Evolutionary conservation across 2,329 filamentous ascomycete species (phyloP).

Genomic region (Alternaria novae-zelandiae): DNA sequence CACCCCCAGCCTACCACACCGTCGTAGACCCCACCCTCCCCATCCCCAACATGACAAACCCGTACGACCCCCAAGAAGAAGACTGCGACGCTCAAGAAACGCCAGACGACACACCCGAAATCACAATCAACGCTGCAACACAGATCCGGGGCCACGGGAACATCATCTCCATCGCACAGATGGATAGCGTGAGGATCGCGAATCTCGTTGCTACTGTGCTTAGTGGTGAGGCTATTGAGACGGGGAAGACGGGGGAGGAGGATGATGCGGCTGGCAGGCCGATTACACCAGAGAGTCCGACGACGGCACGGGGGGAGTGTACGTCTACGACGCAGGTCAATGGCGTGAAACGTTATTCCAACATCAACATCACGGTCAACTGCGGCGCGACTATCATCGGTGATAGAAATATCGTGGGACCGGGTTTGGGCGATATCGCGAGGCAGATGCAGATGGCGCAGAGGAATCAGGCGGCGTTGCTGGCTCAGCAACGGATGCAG

Average conservation of each 20-base stretch:
- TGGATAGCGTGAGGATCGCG: slow-evolving; percentile 40
- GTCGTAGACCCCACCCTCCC: slow-evolving; percentile 31
- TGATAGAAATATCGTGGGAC: slow-evolving; percentile 45
- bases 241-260: not conserved
- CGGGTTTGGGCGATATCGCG: slow-evolving; percentile 42
- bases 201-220: slow-evolving; percentile 33
- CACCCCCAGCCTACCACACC: slow-evolving; percentile 42
- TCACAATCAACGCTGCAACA: slow-evolving; percentile 44
- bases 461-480: slow-evolving; percentile 27
- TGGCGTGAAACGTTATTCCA: slow-evolving; percentile 17
- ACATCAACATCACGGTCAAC: slow-evolving; percentile 42
- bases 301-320: slow-evolving; percentile 3
- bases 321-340: slow-evolving; percentile 11
- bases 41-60: slow-evolving; percentile 25
- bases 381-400: slow-evolving; percentile 45
- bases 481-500: slow-evolving; percentile 15
- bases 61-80: slow-evolving; percentile 27
- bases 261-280: not conserved
- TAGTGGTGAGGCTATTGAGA: slow-evolving; percentile 11
- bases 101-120: slow-evolving; percentile 29
- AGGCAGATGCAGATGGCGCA: slow-evolving; percentile 41
- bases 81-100: slow-evolving; percentile 2
- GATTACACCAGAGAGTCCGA: slow-evolving; percentile 1
- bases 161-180: slow-evolving; percentile 41
- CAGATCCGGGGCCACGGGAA: slow-evolving; percentile 44